A percentile compares a stretch with the other conserved stretches of the same genome.
phyloP scores from a whole-genome alignment of 257 asterid species.

The Verbena officinalis region DNA sequence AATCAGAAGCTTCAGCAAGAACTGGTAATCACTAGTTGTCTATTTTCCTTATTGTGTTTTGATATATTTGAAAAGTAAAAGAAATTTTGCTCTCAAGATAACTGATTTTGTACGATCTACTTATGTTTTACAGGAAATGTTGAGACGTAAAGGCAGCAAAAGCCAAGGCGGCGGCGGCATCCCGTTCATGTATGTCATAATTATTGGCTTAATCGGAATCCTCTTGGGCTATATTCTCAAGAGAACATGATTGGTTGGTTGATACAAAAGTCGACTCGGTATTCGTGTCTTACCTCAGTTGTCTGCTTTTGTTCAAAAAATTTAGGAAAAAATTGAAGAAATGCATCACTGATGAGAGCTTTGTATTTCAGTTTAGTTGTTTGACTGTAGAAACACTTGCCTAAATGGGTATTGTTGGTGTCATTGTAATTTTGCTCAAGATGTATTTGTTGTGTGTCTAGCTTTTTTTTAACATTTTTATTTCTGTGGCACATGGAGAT shows the following conservation, averaged over 20 bases:
- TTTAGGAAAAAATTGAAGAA: slow-evolving; percentile 42
- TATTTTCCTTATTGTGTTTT: neutral
- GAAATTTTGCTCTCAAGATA: neutral
- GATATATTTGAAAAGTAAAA: too few species aligned
- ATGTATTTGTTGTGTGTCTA: slow-evolving; percentile 54
- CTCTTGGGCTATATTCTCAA: slow-evolving; percentile 84
- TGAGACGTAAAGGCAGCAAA: slow-evolving; percentile 67
- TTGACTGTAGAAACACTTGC: slow-evolving; percentile 44
- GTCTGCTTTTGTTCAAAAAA: slow-evolving; percentile 32
- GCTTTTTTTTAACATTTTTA: slow-evolving; percentile 17
- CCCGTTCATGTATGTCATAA: slow-evolving; percentile 68
- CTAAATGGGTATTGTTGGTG: slow-evolving; percentile 36
- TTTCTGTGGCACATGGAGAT: slow-evolving; percentile 21
- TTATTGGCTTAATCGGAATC: slow-evolving; percentile 76
- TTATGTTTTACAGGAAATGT: slow-evolving; percentile 59
- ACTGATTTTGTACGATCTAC: neutral
- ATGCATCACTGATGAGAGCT: slow-evolving; percentile 38
- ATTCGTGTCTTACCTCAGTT: slow-evolving; percentile 23
- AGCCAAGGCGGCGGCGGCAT: slow-evolving; percentile 68
- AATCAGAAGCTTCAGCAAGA: slow-evolving; percentile 77
- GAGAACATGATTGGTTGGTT: slow-evolving; percentile 43
- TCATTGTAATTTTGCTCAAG: slow-evolving; percentile 39
- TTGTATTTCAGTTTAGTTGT: slow-evolving; percentile 43
- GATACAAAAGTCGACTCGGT: slow-evolving; percentile 7
- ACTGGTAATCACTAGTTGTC: slow-evolving; percentile 43